Evolutionary conservation across 495 filamentous ascomycete genomes (phyloP), one percentile per base, ranked within the genome.

Genomic region (Penicillium roqueforti): DNA sequence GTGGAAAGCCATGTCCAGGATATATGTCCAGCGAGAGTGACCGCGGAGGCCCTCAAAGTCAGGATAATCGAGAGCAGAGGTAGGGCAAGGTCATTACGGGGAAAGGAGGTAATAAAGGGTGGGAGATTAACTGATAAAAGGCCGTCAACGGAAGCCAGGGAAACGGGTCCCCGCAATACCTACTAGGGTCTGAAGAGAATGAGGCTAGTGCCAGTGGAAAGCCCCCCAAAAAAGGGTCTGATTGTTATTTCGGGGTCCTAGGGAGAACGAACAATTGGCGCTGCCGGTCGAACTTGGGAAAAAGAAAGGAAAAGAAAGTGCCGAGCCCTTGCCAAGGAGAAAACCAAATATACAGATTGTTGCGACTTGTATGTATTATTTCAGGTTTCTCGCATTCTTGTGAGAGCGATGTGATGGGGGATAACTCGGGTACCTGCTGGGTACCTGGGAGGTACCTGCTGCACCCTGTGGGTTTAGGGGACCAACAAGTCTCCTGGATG

Each of bases 101-200:
- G 26, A 16, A 45, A 16, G 22, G 9, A 29, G n/a, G 16, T 50
- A 38, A 41, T 51, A 32, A 32, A 29, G 28, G 28, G 10, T 31
- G 28, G 28, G 28, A 31, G 28, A 31, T 31, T 31, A 31, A 31
- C 28, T 13, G 28, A 31, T 31, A 31, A 31, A 31, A 31, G 28
- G 28, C 28, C 13, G 28, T 31, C 28, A 31, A 31, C 28, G 28
- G 28, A 47, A 43, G 50, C 11, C 34, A 54, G 53, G 51, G 55
- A 59, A 59, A 59, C 22, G 23, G 28, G 62, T 54, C 59, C 62
- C 62, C 62, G 62, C 62, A 65, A 60, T 39, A 49, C 32, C 19
- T 25, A 52, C 59, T 59, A 59, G 40, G 54, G 53, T 42, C 28
- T 31, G 28, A 48, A 18, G 32, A 16, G 4, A 39, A 50, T 18